These are phyloP conservation scores for Cajanus cajan DNA, from an alignment of 306 rosid genomes.

Conservation along the genomic window DNA sequence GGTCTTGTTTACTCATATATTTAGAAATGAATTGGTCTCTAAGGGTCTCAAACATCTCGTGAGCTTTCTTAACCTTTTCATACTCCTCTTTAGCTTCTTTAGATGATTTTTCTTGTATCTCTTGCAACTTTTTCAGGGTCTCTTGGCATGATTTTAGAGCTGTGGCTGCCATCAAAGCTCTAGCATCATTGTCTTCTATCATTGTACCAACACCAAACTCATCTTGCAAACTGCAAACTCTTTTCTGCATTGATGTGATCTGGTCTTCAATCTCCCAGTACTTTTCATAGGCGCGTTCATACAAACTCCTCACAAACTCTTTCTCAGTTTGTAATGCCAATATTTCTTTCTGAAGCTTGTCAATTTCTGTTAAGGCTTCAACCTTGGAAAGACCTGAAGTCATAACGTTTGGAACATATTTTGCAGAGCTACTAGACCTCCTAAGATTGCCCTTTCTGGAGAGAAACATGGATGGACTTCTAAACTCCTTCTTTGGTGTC, in stretches of 20 bases:
- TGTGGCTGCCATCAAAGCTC: slow-evolving; percentile 75
- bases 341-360: slow-evolving; percentile 73
- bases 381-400: slow-evolving; percentile 55
- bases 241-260: slow-evolving; percentile 60
- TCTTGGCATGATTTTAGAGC: slow-evolving; percentile 81
- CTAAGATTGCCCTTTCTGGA: slow-evolving; percentile 45
- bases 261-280: slow-evolving; percentile 75
- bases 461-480: slow-evolving; percentile 55
- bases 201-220: slow-evolving; percentile 71
- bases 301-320: slow-evolving; percentile 91
- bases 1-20: slow-evolving; percentile 6
- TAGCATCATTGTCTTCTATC: slow-evolving; percentile 76
- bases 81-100: slow-evolving; percentile 67
- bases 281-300: slow-evolving; percentile 62
- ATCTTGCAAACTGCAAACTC: slow-evolving; percentile 65
- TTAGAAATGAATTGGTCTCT: slow-evolving; percentile 51
- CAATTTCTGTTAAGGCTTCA: slow-evolving; percentile 65
- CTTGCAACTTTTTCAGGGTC: slow-evolving; percentile 55
- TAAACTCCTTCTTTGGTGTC: slow-evolving; percentile 48
- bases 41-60: slow-evolving; percentile 54
- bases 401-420: neutral
- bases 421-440: slow-evolving; percentile 36
- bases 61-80: slow-evolving; percentile 52
- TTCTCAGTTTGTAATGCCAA: slow-evolving; percentile 78
- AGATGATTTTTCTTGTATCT: slow-evolving; percentile 52